These are phyloP conservation scores for Mortierella claussenii DNA, from an alignment of 192 early-diverging fungal species.

Conservation along the genomic window DNA sequence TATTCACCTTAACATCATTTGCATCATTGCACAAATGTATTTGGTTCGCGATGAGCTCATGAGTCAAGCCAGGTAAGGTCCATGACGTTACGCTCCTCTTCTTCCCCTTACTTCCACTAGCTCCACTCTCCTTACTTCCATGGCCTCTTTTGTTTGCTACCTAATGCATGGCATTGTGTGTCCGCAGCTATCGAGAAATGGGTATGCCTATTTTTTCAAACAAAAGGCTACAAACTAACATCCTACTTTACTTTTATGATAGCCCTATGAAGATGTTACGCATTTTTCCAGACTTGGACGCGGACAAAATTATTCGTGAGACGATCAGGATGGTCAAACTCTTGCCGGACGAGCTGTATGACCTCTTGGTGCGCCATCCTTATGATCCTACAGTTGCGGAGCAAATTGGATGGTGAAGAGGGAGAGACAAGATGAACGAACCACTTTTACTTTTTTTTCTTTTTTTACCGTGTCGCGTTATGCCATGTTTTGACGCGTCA, in stretches of 20 bases:
- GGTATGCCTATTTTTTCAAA: too few species aligned
- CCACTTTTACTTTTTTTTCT: too few species aligned
- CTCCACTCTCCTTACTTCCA: too few species aligned
- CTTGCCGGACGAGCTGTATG: constrained; percentile 78
- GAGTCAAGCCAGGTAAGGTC: constrained; percentile 72
- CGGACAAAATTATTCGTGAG: constrained; percentile 64
- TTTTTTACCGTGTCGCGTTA: too few species aligned
- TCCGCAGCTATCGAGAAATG: too few species aligned
- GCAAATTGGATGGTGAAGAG: constrained; percentile 41
- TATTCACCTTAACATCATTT: constrained; percentile 92
- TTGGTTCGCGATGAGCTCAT: constrained; percentile 81
- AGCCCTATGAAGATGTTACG: constrained; percentile 80
- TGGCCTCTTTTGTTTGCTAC: background rate
- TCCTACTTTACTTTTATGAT: constrained; percentile 2
- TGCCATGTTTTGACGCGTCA: too few species aligned
- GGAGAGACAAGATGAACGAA: too few species aligned
- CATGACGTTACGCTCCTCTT: too few species aligned
- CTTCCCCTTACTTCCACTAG: too few species aligned
- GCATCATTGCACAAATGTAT: constrained; percentile 86
- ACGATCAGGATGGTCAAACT: constrained; percentile 65
- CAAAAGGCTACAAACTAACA: too few species aligned
- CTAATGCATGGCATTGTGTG: too few species aligned
- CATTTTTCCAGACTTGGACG: constrained; percentile 73
- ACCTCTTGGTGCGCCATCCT: constrained; percentile 79
- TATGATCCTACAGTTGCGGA: constrained; percentile 70